Conservation (phyloP, 345 rosid species). For the Populus nigra region DNA sequence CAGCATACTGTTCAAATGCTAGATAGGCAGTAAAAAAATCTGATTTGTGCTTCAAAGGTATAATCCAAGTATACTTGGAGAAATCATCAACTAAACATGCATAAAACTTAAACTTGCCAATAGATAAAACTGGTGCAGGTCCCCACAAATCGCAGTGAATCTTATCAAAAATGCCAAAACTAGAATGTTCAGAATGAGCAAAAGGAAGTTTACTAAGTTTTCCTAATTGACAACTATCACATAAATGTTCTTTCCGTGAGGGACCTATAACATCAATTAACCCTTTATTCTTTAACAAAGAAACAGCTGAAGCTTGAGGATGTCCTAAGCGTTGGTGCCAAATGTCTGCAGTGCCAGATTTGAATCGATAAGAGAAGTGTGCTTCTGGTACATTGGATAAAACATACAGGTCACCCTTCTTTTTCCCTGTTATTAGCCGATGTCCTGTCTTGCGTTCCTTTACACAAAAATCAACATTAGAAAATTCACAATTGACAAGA, state of each 20-base stretch:
- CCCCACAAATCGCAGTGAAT: not conserved
- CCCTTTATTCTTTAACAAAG: no score
- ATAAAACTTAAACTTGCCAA: not conserved
- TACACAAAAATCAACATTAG: no score
- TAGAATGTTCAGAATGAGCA: not conserved
- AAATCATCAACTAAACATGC: not conserved
- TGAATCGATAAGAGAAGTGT: no score
- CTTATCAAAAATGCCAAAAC: not conserved
- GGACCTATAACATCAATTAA: no score
- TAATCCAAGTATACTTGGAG: not conserved
- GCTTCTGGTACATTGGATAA: no score
- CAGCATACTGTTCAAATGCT: not conserved
- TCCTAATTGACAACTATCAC: slow-evolving; percentile 3
- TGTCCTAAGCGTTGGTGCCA: no score
- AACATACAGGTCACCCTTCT: no score
- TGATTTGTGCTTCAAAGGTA: not conserved
- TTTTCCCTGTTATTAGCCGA: no score
- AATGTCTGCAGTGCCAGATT: no score
- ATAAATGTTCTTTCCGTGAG: not conserved
- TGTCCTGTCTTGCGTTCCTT: no score
- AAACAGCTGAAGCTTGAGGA: no score
- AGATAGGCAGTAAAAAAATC: not conserved
- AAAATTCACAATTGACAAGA: no score
- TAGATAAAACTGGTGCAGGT: not conserved
- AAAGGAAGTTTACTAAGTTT: not conserved